phyloP scores from a whole-genome alignment of 305 asterid species.

The Fraxinus platypoda region DNA sequence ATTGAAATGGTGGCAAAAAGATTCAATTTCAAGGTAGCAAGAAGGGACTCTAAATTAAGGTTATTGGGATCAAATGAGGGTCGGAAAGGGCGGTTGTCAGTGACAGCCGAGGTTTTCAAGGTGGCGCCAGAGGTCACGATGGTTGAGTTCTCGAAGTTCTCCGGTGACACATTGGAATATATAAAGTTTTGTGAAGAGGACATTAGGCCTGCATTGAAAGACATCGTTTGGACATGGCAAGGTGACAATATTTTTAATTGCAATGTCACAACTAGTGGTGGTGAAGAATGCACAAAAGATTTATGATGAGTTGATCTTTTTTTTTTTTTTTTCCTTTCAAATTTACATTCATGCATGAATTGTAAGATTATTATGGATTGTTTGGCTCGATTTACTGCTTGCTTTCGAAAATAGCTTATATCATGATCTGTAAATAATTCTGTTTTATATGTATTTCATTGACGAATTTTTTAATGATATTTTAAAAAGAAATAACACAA shows the following conservation, averaged over 20 bases:
- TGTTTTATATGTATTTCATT: background rate
- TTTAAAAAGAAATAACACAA: background rate
- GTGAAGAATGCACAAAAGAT: background rate
- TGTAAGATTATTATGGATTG: background rate
- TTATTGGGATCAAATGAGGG: constrained; percentile 38
- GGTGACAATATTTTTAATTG: constrained; percentile 25
- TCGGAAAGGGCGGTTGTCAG: constrained; percentile 40
- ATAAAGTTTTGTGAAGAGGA: too few species aligned
- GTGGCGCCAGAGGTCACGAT: constrained; percentile 57
- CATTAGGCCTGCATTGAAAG: constrained; percentile 49
- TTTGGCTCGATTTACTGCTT: background rate
- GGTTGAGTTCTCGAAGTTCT: too few species aligned
- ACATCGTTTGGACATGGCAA: constrained; percentile 69
- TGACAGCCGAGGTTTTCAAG: constrained; percentile 50
- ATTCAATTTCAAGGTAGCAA: constrained; percentile 32
- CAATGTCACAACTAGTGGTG: background rate
- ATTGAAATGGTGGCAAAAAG: constrained; percentile 37
- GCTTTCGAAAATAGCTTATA: background rate
- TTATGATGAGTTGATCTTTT: background rate
- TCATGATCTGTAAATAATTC: background rate
- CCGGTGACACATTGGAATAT: too few species aligned
- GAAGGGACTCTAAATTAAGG: constrained; percentile 36
- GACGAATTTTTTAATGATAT: background rate
- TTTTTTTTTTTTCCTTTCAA: fast-evolving
- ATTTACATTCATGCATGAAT: background rate